Evolutionary conservation across 345 rosid genomes (phyloP).

Genomic region (Citrus hindsii): DNA sequence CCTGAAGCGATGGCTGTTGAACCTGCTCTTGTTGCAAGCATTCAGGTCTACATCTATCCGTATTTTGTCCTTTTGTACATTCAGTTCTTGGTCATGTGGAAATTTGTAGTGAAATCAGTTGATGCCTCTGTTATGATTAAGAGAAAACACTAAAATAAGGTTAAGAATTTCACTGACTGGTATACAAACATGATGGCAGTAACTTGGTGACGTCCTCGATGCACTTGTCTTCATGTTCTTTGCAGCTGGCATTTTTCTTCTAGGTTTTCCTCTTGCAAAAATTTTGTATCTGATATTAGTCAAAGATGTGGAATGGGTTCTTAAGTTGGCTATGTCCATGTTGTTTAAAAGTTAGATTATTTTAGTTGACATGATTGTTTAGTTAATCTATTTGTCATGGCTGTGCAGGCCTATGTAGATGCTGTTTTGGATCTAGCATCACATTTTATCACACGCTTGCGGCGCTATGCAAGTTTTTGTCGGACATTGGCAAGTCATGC

Average conservation of each 20-base stretch:
- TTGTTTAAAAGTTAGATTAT: background rate
- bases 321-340: background rate
- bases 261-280: background rate
- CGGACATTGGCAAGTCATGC: constrained; percentile 98
- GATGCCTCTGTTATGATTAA: background rate
- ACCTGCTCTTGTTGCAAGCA: constrained; percentile 73
- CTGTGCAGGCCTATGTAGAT: constrained; percentile 93
- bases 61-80: background rate
- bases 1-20: constrained; percentile 97
- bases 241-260: background rate
- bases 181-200: background rate
- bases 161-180: background rate
- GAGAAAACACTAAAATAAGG: background rate
- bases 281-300: background rate
- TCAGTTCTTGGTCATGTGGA: background rate
- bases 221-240: background rate
- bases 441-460: constrained; percentile 92
- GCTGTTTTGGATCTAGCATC: constrained; percentile 98
- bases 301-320: background rate
- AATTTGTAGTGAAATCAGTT: constrained; percentile 6
- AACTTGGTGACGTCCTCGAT: background rate
- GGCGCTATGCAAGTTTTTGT: constrained; percentile 98
- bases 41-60: constrained; percentile 54
- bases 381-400: constrained; percentile 16
- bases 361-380: constrained; percentile 6